Evolutionary conservation across 768 basidiomycete species (phyloP).

Genomic region (Podaxis mareebaensis): DNA sequence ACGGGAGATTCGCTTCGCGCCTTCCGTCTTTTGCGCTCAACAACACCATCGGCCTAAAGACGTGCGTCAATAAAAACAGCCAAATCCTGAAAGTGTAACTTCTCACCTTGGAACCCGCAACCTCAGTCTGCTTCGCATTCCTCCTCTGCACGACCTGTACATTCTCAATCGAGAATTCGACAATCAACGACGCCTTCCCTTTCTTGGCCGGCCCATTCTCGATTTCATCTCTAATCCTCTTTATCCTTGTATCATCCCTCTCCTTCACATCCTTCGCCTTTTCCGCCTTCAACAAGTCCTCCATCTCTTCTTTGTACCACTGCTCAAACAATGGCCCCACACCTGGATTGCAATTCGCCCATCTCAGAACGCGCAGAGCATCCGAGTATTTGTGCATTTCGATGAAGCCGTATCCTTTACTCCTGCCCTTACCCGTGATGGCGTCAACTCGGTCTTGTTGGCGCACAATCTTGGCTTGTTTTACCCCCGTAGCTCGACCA

Average conservation of each 20-base stretch:
- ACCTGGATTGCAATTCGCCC: conserved; percentile 88
- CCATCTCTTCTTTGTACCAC: conserved; percentile 86
- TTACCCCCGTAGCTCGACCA: conserved; percentile 47
- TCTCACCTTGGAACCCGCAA: conserved; percentile 3
- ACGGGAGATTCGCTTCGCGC: background rate
- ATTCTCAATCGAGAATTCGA: conserved; percentile 98
- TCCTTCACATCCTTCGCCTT: conserved; percentile 60
- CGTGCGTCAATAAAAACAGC: background rate
- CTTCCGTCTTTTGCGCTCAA: background rate
- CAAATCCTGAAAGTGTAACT: background rate
- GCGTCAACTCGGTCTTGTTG: conserved; percentile 88
- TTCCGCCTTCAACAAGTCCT: conserved; percentile 59
- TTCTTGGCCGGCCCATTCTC: conserved; percentile 39
- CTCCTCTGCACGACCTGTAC: conserved; percentile 84
- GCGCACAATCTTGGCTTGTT: conserved; percentile 91
- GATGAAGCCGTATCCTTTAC: conserved; percentile 94
- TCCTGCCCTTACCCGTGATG: conserved; percentile 81
- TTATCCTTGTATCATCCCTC: conserved; percentile 54
- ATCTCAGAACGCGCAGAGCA: conserved; percentile 86
- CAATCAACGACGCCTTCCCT: conserved; percentile 59
- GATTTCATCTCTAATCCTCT: conserved; percentile 58
- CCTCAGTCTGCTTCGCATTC: conserved; percentile 32
- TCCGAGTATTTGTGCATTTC: conserved; percentile 89
- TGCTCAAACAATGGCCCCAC: conserved; percentile 63
- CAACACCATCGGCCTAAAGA: background rate